Evolutionary conservation across 441 rosid genomes (phyloP), one percentile per base, ranked within the genome.

Genomic region (Kokia cookei): DNA sequence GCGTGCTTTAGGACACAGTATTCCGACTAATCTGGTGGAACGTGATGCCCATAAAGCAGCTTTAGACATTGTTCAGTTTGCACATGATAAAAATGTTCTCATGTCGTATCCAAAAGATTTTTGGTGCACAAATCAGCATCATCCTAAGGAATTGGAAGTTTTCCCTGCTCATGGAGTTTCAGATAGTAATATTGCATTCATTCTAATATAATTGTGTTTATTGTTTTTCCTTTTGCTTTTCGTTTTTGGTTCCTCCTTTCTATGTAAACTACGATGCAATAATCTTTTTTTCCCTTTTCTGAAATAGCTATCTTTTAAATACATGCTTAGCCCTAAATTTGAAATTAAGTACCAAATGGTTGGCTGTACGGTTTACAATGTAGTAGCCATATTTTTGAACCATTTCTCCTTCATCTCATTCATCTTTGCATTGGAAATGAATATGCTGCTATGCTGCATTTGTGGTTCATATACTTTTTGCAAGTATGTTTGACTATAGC

Each of bases 41-140:
- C 76, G 54, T 71, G 85, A 81, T 73, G 86, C 91, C 40, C 72
- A 45, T 69, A 68, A 82, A 80, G 86, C 83, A 71, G 92, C 90
- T 61, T 22, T 69, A 35, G 81, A 89, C 47, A 74, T 88, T 61
- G 79, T 88, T 76, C 83, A 85, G 77, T 74, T 83, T 77, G 89
- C 91, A 65, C 73, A 5, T 43, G 71, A 79, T 53, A 84, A 88
- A 78, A 82, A 82, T 42, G 78, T 80, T 63, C 75, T 81, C 3
- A 76, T 89, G 72, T 64, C 83, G 43, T 81, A 55, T 82, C 96
- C 96, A 55, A 83, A 75, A 79, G 93, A 89, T 61, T 84, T 89
- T 81, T 89, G 86, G 89, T 86, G 92, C 74, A 64, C 67, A 47
- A 84, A 83, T 62, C 77, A 69, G 65, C 72, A 53, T 27, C 78